Evolutionary conservation across 116 monocot species (phyloP).

Genomic region (Thalassia testudinum): DNA sequence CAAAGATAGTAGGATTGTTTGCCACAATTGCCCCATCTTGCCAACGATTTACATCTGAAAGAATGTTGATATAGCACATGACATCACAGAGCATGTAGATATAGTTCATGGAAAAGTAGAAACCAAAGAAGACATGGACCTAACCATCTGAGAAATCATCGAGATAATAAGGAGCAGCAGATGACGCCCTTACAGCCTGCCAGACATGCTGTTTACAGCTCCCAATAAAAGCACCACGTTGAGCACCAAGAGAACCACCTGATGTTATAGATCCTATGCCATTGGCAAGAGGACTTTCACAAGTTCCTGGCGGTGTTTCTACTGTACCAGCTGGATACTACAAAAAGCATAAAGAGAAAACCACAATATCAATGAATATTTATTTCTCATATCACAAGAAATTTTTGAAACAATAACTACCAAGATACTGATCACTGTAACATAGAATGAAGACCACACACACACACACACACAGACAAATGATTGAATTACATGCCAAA

Average conservation of each 20-base stretch:
- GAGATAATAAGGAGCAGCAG: conserved; percentile 98
- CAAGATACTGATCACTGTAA: too few relatives aligned
- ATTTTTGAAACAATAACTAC: too few relatives aligned
- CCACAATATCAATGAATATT: too few relatives aligned
- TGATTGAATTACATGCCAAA: too few relatives aligned
- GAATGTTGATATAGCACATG: conserved; percentile 4
- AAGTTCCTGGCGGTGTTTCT: conserved; percentile 41
- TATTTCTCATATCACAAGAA: too few relatives aligned
- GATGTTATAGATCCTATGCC: conserved; percentile 13
- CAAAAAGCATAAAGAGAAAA: neutral
- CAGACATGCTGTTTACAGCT: conserved; percentile 95
- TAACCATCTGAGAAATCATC: conserved; percentile 94
- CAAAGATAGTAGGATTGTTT: conserved; percentile 94
- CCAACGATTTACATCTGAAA: conserved; percentile 81
- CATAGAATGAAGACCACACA: too few relatives aligned
- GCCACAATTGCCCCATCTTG: conserved; percentile 99
- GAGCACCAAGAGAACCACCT: conserved; percentile 25
- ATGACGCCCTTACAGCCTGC: conserved; percentile 98
- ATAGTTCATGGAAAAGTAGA: neutral
- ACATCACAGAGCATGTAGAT: neutral
- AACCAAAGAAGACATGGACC: too few relatives aligned
- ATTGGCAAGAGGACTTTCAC: conserved; percentile 36
- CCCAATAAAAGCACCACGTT: conserved; percentile 65
- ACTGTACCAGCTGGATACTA: conserved; percentile 86
- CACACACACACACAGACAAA: too few relatives aligned